These are phyloP conservation scores for Tothia fuscella DNA, from an alignment of 2,329 filamentous ascomycete genomes.

Conservation along the genomic window DNA sequence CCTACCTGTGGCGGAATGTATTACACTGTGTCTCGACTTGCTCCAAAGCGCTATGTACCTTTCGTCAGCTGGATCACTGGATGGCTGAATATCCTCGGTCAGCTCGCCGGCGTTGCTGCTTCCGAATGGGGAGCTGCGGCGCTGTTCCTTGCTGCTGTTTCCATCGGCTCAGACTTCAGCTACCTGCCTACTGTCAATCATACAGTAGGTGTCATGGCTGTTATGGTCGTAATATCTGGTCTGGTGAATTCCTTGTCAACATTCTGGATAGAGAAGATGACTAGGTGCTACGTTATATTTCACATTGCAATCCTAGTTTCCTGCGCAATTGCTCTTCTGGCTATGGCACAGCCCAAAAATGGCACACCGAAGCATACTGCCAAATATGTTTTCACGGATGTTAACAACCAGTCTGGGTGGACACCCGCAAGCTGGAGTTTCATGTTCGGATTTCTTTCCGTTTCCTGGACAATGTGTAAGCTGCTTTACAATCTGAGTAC, in stretches of 20 bases:
- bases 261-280: constrained; percentile 47
- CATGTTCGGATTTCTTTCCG: constrained; percentile 47
- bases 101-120: constrained; percentile 43
- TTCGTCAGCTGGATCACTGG: constrained; percentile 37
- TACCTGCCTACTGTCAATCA: constrained; percentile 36
- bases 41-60: constrained; percentile 35
- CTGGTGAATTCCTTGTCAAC: constrained; percentile 44
- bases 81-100: constrained; percentile 37
- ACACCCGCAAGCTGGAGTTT: constrained; percentile 42
- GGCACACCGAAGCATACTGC: constrained; percentile 43
- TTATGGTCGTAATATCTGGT: constrained; percentile 34
- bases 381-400: constrained; percentile 43
- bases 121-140: constrained; percentile 46
- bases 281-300: constrained; percentile 46
- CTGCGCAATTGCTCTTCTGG: constrained; percentile 40
- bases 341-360: constrained; percentile 35
- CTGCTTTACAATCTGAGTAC: too few species aligned
- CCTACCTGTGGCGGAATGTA: constrained; percentile 45
- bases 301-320: constrained; percentile 40
- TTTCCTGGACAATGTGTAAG: constrained; percentile 51
- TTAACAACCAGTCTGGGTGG: constrained; percentile 40
- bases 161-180: constrained; percentile 36
- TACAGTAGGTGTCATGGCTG: constrained; percentile 45
- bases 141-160: constrained; percentile 44
- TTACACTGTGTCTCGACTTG: constrained; percentile 44